Percentiles rank a stretch among this genome's conserved stretches.
Conservation (phyloP, 108 stramenopile species). For the Nitzschia putrida region DNA sequence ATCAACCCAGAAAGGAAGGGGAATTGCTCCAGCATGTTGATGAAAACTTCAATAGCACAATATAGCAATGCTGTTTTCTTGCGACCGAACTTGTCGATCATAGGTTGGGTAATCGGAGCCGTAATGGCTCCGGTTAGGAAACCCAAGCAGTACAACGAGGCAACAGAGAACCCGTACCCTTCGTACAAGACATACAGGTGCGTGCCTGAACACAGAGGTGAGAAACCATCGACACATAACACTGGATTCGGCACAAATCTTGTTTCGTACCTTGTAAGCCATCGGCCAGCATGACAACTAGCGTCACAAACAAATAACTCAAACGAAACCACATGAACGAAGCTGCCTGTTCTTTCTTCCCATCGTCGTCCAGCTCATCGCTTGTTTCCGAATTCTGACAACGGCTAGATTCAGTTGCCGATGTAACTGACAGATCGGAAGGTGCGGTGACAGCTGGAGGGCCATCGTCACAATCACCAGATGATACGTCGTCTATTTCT, state of each 20-base stretch:
- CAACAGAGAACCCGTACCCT: slow-evolving; percentile 67
- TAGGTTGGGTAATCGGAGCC: slow-evolving; percentile 73
- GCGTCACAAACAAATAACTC: slow-evolving; percentile 55
- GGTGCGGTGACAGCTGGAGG: too few relatives aligned
- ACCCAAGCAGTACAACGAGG: slow-evolving; percentile 59
- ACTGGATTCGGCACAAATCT: background rate
- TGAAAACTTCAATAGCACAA: slow-evolving; percentile 72
- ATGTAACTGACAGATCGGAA: background rate
- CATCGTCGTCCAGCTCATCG: slow-evolving; percentile 17
- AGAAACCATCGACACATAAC: slow-evolving; percentile 5
- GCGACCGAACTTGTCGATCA: slow-evolving; percentile 78
- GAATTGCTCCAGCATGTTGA: slow-evolving; percentile 71
- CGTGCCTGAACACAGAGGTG: slow-evolving; percentile 37
- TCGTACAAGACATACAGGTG: slow-evolving; percentile 71
- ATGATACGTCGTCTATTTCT: too few relatives aligned
- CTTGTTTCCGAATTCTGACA: slow-evolving; percentile 7
- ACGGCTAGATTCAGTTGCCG: background rate
- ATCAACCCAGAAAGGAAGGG: slow-evolving; percentile 59
- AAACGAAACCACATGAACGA: slow-evolving; percentile 49
- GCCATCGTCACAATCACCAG: too few relatives aligned
- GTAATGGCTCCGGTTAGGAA: slow-evolving; percentile 62
- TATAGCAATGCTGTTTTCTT: slow-evolving; percentile 75
- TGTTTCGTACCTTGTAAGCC: slow-evolving; percentile 60
- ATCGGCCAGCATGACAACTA: slow-evolving; percentile 65
- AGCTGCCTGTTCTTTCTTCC: slow-evolving; percentile 12